A percentile compares a stretch with the other conserved stretches of the same genome.
Conservation (phyloP, 306 rosid genomes). For the Sindora glabra region DNA sequence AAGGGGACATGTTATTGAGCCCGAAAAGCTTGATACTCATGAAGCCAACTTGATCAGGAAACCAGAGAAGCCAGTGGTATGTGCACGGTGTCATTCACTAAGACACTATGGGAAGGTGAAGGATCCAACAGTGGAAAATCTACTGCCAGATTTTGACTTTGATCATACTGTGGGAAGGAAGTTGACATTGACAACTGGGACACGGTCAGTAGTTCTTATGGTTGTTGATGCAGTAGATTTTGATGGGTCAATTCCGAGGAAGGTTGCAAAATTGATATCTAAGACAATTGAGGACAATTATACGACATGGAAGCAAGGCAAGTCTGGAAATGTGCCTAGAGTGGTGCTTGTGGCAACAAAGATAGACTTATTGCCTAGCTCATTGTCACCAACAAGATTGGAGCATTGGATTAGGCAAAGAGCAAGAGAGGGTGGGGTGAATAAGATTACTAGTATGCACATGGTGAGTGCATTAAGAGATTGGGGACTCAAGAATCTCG, state of each 20-base stretch:
- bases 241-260: conserved; percentile 81
- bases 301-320: conserved; percentile 72
- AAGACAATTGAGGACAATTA: conserved; percentile 61
- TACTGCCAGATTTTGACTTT: conserved; percentile 85
- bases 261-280: conserved; percentile 68
- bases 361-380: conserved; percentile 65
- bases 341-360: conserved; percentile 80
- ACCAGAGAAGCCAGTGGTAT: conserved; percentile 62
- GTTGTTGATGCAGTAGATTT: conserved; percentile 83
- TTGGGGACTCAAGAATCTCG: conserved; percentile 83
- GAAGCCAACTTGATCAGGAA: conserved; percentile 13
- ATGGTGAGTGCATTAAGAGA: conserved; percentile 74
- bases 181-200: conserved; percentile 45
- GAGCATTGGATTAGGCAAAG: conserved; percentile 92
- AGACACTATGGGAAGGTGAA: conserved; percentile 88
- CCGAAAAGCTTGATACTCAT: conserved; percentile 22
- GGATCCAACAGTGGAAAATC: conserved; percentile 75
- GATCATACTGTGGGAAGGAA: conserved; percentile 79
- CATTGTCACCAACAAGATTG: conserved; percentile 63
- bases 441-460: conserved; percentile 79
- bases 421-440: conserved; percentile 79
- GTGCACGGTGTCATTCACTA: conserved; percentile 84
- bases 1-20: conserved; percentile 52
- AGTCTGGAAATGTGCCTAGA: conserved; percentile 81
- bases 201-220: conserved; percentile 74